Percentiles rank a stretch among this genome's conserved stretches.
Evolutionary conservation across 768 basidiomycete species (phyloP).

Genomic region (Lactarius sanguifluus): DNA sequence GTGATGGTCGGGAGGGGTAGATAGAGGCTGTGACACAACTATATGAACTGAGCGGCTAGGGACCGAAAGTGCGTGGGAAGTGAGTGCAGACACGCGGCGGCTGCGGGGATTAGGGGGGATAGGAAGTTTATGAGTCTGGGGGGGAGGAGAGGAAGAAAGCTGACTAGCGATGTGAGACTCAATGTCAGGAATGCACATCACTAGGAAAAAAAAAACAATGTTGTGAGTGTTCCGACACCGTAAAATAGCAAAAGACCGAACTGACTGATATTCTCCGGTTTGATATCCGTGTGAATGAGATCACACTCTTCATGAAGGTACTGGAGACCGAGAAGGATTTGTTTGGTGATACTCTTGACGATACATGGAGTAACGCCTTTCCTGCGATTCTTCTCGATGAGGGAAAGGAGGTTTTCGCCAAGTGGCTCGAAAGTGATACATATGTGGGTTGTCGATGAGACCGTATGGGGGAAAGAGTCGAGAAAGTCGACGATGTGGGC

Average conservation of each 20-base stretch:
- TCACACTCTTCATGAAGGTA: slow-evolving; percentile 93
- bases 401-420: slow-evolving; percentile 72
- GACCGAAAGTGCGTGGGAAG: slow-evolving; percentile 46
- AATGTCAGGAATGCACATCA: slow-evolving; percentile 81
- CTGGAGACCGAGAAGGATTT: slow-evolving; percentile 83
- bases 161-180: slow-evolving; percentile 71
- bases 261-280: slow-evolving; percentile 95
- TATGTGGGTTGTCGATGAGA: slow-evolving; percentile 52
- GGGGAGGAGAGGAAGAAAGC: slow-evolving; percentile 63
- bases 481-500: slow-evolving; percentile 84
- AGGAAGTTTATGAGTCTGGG: slow-evolving; percentile 77
- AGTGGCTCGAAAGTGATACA: slow-evolving; percentile 91
- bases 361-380: slow-evolving; percentile 79
- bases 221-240: neutral
- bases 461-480: slow-evolving; percentile 78
- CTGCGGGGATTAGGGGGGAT: slow-evolving; percentile 68
- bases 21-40: slow-evolving; percentile 76
- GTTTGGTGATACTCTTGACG: slow-evolving; percentile 83
- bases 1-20: slow-evolving; percentile 44
- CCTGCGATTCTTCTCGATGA: slow-evolving; percentile 77
- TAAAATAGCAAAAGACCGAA: slow-evolving; percentile 28
- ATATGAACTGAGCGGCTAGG: slow-evolving; percentile 72
- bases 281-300: slow-evolving; percentile 90
- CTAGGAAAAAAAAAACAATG: slow-evolving; percentile 39
- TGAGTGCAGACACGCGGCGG: slow-evolving; percentile 61